Evolutionary conservation across 2,329 filamentous ascomycete genomes (phyloP), one percentile per base, ranked within the genome.

Genomic region (Sporothrix globosa): DNA sequence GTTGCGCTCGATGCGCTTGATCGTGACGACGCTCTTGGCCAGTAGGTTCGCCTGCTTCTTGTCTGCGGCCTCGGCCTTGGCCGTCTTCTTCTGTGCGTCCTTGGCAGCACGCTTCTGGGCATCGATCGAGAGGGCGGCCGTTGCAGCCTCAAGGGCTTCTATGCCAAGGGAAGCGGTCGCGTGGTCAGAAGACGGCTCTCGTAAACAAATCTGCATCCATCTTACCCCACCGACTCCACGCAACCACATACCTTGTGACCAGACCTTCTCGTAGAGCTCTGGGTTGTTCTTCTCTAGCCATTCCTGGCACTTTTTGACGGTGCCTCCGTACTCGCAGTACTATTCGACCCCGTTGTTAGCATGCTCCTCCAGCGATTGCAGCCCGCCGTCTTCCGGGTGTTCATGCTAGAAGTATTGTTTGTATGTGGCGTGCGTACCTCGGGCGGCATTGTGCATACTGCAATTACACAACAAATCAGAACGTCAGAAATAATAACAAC

Each of bases 241-340:
- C 41, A 24, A 4, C 9, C 5, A 50, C 19, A 14, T 70, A 95
- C 93, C 93, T 81, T 91, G 86, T 66, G 93, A 97, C 86, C 97
- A 97, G 81, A 99, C 87, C 76, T 84, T 84, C 73, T 87, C 81
- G 81, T 97, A 96, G 79, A 97, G 83, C 61, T 86, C 84, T 3
- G 89, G 87, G 76, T 97, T 86, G 74, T 89, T 86, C 74, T 90
- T 87, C 77, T 92, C 84, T 24, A 99, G 89, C 96, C 96, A 99
- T 80, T 98, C 94, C 81, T 95, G 91, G 83, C 96, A 99, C 83
- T 97, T 99, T 82, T 93, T 97, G 30, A 91, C 90, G 52, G 94
- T 98, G 74, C 94, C 95, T 78, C 96, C 96, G 81, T 97, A 98
- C 83, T 99, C 96, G 85, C 96, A 99, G 83, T 97, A 99, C 96